phyloP scores from a whole-genome alignment of 192 early-diverging fungal genomes.

The Coemansia sp. region DNA sequence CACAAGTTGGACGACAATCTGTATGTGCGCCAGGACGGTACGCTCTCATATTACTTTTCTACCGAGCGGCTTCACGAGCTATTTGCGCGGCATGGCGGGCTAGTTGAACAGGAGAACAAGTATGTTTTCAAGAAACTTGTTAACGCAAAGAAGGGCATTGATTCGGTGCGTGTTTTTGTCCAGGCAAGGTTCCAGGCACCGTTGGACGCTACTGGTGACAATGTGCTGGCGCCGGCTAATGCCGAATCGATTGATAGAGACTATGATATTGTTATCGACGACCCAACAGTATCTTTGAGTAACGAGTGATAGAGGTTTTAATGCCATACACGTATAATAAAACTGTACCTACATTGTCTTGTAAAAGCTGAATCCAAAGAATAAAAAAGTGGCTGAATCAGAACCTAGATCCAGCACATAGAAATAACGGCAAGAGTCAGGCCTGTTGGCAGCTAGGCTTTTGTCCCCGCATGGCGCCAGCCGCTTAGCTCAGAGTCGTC shows the following conservation, averaged over 20 bases:
- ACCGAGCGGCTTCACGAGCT: slow-evolving; percentile 58
- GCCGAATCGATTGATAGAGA: too few relatives aligned
- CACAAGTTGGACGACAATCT: slow-evolving; percentile 90
- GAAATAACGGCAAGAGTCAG: too few relatives aligned
- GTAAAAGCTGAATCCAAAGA: too few relatives aligned
- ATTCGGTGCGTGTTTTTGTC: slow-evolving; percentile 69
- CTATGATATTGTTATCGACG: too few relatives aligned
- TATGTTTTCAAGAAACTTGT: slow-evolving; percentile 71
- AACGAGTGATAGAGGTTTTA: too few relatives aligned
- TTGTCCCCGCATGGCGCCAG: slow-evolving; percentile 35
- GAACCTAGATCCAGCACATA: too few relatives aligned
- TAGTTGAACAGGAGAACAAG: slow-evolving; percentile 58
- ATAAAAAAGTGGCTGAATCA: too few relatives aligned
- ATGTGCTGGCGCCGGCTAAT: too few relatives aligned
- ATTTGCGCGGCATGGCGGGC: slow-evolving; percentile 65
- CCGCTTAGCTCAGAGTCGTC: slow-evolving; percentile 49
- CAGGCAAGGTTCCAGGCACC: slow-evolving; percentile 76
- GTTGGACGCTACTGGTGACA: slow-evolving; percentile 15
- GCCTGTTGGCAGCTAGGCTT: background rate
- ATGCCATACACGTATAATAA: too few relatives aligned
- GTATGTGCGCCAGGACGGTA: slow-evolving; percentile 97
- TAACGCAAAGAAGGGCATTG: slow-evolving; percentile 66
- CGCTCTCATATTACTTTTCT: slow-evolving; percentile 91
- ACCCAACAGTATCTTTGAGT: too few relatives aligned
- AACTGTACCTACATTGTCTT: too few relatives aligned